phyloP scores from a whole-genome alignment of 2,329 filamentous ascomycete genomes.

The Lecanicillium sp. region DNA sequence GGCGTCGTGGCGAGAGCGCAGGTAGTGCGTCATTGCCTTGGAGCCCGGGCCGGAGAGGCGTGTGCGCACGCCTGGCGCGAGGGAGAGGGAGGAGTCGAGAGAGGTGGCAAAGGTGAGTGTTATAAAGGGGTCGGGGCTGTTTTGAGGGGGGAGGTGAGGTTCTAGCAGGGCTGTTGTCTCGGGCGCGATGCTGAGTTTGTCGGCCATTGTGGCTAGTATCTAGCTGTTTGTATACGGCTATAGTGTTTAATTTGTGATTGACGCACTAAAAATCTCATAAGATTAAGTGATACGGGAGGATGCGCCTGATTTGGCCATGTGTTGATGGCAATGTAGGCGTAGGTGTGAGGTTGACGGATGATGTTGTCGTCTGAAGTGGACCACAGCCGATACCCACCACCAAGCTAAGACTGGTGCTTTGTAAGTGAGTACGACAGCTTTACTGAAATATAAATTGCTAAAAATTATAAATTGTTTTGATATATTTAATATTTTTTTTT shows the following conservation, averaged over 20 bases:
- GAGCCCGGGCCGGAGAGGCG: constrained; percentile 72
- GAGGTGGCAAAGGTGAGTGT: constrained; percentile 89
- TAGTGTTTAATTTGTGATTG: too few relatives aligned
- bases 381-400: too few relatives aligned
- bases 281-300: too few relatives aligned
- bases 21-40: constrained; percentile 88
- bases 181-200: constrained; percentile 23
- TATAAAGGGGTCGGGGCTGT: constrained; percentile 38
- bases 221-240: neutral
- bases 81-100: constrained; percentile 71
- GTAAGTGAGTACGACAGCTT: too few relatives aligned
- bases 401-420: too few relatives aligned
- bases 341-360: too few relatives aligned
- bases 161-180: constrained; percentile 23
- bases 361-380: too few relatives aligned
- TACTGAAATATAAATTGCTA: too few relatives aligned
- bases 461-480: neutral
- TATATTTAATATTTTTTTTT: neutral
- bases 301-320: neutral
- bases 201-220: constrained; percentile 20
- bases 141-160: constrained; percentile 20
- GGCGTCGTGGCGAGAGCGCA: constrained; percentile 73
- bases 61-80: constrained; percentile 73
- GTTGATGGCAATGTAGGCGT: neutral
- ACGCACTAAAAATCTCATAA: too few relatives aligned